Base-by-base conservation (phyloP, 129 eudicot species). In the Saposhnikovia divaricata region DNA sequence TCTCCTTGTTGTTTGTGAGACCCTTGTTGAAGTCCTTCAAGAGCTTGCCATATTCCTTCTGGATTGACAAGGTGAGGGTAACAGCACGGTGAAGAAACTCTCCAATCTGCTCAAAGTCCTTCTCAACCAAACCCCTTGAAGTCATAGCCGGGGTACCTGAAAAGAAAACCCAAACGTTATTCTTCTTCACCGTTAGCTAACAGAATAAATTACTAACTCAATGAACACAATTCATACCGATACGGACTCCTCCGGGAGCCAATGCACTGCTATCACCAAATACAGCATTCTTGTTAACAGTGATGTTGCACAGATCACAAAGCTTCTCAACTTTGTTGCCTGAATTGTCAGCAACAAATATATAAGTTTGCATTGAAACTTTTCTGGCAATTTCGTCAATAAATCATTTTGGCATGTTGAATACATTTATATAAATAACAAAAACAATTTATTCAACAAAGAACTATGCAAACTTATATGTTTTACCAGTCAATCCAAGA, bases 1-100 rank as follows among this genome's bases (percentile, higher is more conserved):
- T 85, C 46, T 95, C 97, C 85, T 90, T 89, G 96, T 95, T 95
- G 85, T 92, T 90, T 63, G 83, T 85, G 80, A 95, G 82, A 77
- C 97, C 98, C 85, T 95, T 95, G 94, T 90, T 90, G 92, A 95
- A 95, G 91, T 95, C 98, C 86, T 95, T 95, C 90, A 95, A 83
- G 43, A 95, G 86, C 81, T 95, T 95, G n/a, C 98, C 98, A 40
- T 83, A 78, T 70, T 92, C 97, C 90, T 95, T 92, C 76, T 95
- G 98, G 87, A 95, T 89, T 79, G 76, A 89, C 86, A 95, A 83
- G 18, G 97, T 89, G 79, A 95, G 71, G 46, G 91, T 84, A 72
- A 93, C 91, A 0, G 95, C 92, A 27, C 95, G 81, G 81, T 93
- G 95, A 75, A 93, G 93, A 76, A 94, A 92, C 86, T 94, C 98